Evolutionary conservation across 306 rosid genomes (phyloP).

Genomic region (Pyrus bretschneideri): DNA sequence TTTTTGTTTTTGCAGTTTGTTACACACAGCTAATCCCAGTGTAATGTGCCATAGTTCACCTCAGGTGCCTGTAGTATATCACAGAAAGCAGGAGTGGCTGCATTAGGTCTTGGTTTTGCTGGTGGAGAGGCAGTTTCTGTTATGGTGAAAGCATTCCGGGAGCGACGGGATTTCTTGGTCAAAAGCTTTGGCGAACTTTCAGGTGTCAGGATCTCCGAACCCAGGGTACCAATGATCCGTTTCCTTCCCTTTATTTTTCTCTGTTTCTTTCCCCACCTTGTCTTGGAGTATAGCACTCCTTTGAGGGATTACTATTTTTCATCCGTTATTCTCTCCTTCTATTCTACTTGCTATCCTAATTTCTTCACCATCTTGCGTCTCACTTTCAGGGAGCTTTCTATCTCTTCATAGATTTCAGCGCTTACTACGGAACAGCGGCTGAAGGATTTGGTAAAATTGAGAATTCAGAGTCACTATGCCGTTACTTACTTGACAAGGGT

Average conservation of each 20-base stretch:
- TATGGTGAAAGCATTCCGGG: conserved; percentile 91
- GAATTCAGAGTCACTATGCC: conserved; percentile 76
- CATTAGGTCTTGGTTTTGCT: conserved; percentile 85
- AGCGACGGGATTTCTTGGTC: conserved; percentile 85
- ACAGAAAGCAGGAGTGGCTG: conserved; percentile 94
- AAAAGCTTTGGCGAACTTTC: conserved; percentile 64
- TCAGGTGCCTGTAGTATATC: conserved; percentile 91
- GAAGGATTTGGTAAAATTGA: conserved; percentile 82
- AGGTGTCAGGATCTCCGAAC: conserved; percentile 82
- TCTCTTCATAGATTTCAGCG: conserved; percentile 81
- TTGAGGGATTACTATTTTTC: background rate
- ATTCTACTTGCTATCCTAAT: background rate
- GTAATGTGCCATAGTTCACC: conserved; percentile 52
- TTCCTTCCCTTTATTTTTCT: background rate
- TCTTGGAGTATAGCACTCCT: background rate
- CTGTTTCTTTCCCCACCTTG: background rate
- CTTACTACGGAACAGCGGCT: conserved; percentile 69
- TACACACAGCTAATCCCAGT: conserved; percentile 15
- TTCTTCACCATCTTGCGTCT: background rate
- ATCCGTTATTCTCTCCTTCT: background rate
- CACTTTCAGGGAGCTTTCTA: conserved; percentile 88
- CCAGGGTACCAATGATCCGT: conserved; percentile 43
- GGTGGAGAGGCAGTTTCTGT: conserved; percentile 82
- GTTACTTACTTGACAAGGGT: conserved; percentile 71
- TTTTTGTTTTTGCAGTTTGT: background rate